A percentile compares a stretch with the other conserved stretches of the same genome.
Evolutionary conservation across 306 rosid genomes (phyloP).

Genomic region (Dryas octopetala): DNA sequence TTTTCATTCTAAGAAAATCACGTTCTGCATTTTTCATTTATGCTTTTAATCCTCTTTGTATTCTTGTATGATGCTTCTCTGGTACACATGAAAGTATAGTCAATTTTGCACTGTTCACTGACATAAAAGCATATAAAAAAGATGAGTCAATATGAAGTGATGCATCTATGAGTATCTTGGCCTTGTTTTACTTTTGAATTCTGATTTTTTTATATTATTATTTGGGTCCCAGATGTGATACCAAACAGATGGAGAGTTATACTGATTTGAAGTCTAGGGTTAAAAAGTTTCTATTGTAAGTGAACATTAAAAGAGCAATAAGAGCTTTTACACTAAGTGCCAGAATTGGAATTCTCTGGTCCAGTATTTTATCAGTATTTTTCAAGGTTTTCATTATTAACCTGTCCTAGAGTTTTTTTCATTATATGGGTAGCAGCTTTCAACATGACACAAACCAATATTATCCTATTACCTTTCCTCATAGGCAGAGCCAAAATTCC

Average conservation of each 20-base stretch:
- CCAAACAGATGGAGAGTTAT: not conserved
- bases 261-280: not conserved
- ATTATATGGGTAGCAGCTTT: not conserved
- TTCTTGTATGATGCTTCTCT: too few relatives aligned
- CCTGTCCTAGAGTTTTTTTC: not conserved
- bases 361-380: not conserved
- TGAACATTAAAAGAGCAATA: not conserved
- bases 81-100: too few relatives aligned
- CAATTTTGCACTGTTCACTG: too few relatives aligned
- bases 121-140: too few relatives aligned
- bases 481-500: slow-evolving; percentile 33
- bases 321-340: not conserved
- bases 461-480: slow-evolving; percentile 64
- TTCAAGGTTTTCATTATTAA: not conserved
- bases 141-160: not conserved
- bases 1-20: too few relatives aligned
- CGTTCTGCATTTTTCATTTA: too few relatives aligned
- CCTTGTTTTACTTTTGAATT: too few relatives aligned
- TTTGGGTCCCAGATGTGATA: too few relatives aligned
- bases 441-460: not conserved
- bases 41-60: too few relatives aligned
- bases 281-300: not conserved
- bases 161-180: not conserved
- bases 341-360: not conserved
- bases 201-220: too few relatives aligned